A percentile compares a stretch with the other conserved stretches of the same genome.
These are phyloP conservation scores for Camellia japonica DNA, from an alignment of 148 eudicot species.

Conservation along the genomic window DNA sequence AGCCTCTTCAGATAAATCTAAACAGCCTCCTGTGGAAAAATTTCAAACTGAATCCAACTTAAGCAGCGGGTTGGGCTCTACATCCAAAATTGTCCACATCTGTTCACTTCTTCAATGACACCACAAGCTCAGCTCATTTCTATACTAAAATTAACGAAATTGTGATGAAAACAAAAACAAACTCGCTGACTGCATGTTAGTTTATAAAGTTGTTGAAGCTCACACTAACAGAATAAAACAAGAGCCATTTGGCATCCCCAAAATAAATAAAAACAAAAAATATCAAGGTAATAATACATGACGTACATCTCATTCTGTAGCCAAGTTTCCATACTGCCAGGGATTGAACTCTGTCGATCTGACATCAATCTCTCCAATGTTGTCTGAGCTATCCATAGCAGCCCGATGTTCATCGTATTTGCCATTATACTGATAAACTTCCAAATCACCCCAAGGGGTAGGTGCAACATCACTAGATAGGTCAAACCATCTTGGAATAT, in stretches of 20 bases:
- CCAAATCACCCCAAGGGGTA: constrained; percentile 88
- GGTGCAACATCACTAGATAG: constrained; percentile 49
- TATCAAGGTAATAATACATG: neutral
- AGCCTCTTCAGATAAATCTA: too few species aligned
- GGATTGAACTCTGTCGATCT: constrained; percentile 62
- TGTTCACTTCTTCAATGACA: neutral
- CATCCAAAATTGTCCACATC: too few species aligned
- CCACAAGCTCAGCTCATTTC: neutral
- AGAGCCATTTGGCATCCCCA: neutral
- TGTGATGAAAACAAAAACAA: neutral
- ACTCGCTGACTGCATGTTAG: neutral
- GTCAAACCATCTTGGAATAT: constrained; percentile 65
- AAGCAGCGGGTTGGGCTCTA: too few species aligned
- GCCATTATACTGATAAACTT: constrained; percentile 65
- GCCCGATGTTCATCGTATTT: constrained; percentile 54
- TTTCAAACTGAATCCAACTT: too few species aligned
- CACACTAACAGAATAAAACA: neutral
- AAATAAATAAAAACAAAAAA: neutral
- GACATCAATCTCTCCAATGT: constrained; percentile 38
- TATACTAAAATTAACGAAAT: neutral
- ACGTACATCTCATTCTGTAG: constrained; percentile 37
- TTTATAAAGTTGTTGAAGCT: neutral
- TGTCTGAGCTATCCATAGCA: constrained; percentile 38
- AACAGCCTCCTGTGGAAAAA: too few species aligned
- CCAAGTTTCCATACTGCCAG: constrained; percentile 61